A percentile compares a stretch with the other conserved stretches of the same genome.
These are phyloP conservation scores for Talaromyces pinophilus DNA, from an alignment of 2,329 filamentous ascomycete genomes.

Conservation along the genomic window DNA sequence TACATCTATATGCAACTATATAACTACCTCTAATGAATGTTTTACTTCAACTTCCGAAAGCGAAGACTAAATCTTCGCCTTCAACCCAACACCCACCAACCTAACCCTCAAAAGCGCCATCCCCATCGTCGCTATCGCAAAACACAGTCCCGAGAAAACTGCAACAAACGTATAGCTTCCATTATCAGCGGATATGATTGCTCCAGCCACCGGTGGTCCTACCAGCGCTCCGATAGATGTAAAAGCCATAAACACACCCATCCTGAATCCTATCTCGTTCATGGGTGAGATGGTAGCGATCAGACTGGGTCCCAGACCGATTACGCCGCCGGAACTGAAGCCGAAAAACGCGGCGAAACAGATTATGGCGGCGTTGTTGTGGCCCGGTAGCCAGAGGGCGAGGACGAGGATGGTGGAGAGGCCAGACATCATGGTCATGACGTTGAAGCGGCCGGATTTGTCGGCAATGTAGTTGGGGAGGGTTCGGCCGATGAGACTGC, in stretches of 20 bases:
- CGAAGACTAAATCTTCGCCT: background rate
- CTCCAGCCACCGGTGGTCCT: slow-evolving; percentile 32
- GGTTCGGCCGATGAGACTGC: slow-evolving; percentile 33
- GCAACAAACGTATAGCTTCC: slow-evolving; percentile 18
- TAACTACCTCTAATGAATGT: background rate
- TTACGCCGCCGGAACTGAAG: slow-evolving; percentile 32
- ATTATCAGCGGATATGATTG: slow-evolving; percentile 22
- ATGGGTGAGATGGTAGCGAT: slow-evolving; percentile 34
- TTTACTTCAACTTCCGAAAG: background rate
- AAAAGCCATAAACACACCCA: slow-evolving; percentile 32
- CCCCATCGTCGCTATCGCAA: slow-evolving; percentile 10
- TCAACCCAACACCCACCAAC: slow-evolving; percentile 6
- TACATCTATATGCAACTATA: slow-evolving; percentile 1
- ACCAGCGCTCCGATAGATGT: slow-evolving; percentile 29
- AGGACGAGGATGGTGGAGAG: slow-evolving; percentile 28
- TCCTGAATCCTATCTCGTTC: slow-evolving; percentile 32
- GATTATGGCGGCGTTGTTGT: slow-evolving; percentile 28
- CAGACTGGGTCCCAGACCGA: slow-evolving; percentile 36
- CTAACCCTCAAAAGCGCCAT: slow-evolving; percentile 7
- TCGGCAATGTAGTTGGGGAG: slow-evolving; percentile 39
- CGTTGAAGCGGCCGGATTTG: slow-evolving; percentile 36
- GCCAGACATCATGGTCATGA: slow-evolving; percentile 29
- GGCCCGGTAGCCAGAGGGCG: slow-evolving; percentile 29
- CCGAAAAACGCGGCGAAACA: slow-evolving; percentile 30
- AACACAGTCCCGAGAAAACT: slow-evolving; percentile 13